Base-by-base conservation (phyloP, 345 rosid species). In the Corchorus olitorius region DNA sequence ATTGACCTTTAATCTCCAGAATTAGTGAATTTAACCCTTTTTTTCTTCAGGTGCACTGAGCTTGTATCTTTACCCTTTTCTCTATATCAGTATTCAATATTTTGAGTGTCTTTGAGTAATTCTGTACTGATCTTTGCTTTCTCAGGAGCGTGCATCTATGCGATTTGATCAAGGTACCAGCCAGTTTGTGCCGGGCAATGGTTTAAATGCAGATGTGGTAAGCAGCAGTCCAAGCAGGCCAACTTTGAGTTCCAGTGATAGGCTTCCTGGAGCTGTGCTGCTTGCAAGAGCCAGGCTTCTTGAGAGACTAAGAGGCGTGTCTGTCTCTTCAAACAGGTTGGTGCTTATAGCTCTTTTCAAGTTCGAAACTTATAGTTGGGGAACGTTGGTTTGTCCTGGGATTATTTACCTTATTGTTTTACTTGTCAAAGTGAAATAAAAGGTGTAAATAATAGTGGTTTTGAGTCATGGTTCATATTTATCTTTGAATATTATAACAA, bases 241-340 rank as follows among this genome's bases (percentile, higher is more conserved):
- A 66, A 84, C 86, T 73, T 65, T 77, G 65, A 81, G 79, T 11
- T 80, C 86, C 52, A 85, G 78, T 48, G 96, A 91, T 43, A 88
- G 98, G 87, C 98, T 96, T 75, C 99, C 99, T 65, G 97, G 97
- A 56, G 80, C 93, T 72, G 99, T 96, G 78, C 84, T 92, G 34
- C 98, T 92, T 76, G 98, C 99, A 14, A 92, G 97, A 83, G 97
- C 81, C 75, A 90, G 98, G 84, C 98, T 96, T 81, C 84, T 89
- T 80, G 97, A 93, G 86, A 88, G 99, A 84, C 80, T 96, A 68
- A 90, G 97, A 82, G 95, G 97, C 17, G 92, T 90, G 41, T 83
- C 93, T 53, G 77, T 86, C 56, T 84, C 95, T 83, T 84, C 59
- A 69, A 82, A 84, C 90, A 90, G 99, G 98, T 92, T 41, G 73